A percentile compares a stretch with the other conserved stretches of the same genome.
Evolutionary conservation across 768 basidiomycete genomes (phyloP).

Genomic region (Gloeopeniophorella convolvens): DNA sequence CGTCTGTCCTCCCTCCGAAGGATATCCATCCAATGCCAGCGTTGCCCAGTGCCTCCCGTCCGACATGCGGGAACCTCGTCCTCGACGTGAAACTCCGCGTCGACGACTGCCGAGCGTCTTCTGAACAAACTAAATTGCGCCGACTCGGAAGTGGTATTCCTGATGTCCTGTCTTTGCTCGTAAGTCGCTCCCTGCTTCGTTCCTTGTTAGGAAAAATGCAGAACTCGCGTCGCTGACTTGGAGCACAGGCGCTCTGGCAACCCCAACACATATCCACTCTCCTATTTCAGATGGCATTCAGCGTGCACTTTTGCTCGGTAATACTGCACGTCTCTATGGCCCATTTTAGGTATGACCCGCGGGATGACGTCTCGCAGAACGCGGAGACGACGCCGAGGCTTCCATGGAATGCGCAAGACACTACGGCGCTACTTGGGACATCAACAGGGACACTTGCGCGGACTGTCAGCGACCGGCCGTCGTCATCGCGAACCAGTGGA

Average conservation of each 20-base stretch:
- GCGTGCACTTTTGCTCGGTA: slow-evolving; percentile 8
- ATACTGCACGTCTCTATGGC: slow-evolving; percentile 7
- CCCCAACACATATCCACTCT: slow-evolving; percentile 6
- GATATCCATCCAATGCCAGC: not conserved
- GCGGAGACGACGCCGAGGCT: not conserved
- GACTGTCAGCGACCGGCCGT: slow-evolving; percentile 15
- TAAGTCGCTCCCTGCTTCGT: slow-evolving; percentile 11
- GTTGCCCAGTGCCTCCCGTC: not conserved
- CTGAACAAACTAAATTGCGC: not conserved
- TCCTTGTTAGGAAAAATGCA: not conserved
- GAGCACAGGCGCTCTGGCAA: slow-evolving; percentile 10
- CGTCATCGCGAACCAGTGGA: slow-evolving; percentile 18
- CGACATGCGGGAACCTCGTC: not conserved
- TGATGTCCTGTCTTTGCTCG: slow-evolving; percentile 12
- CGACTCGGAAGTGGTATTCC: not conserved
- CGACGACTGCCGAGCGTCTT: not conserved
- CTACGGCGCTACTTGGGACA: not conserved
- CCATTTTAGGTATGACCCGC: slow-evolving; percentile 14
- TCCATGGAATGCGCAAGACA: slow-evolving; percentile 11
- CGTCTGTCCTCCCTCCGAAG: slow-evolving; percentile 5
- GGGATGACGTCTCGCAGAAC: not conserved
- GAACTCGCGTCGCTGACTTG: slow-evolving; percentile 12
- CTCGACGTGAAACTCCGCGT: slow-evolving; percentile 5
- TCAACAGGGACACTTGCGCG: not conserved
- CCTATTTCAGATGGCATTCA: slow-evolving; percentile 7